A percentile compares a stretch with the other conserved stretches of the same genome.
These are phyloP conservation scores for Pilatotrama ljubarskyi DNA, from an alignment of 768 basidiomycete species.

Conservation along the genomic window DNA sequence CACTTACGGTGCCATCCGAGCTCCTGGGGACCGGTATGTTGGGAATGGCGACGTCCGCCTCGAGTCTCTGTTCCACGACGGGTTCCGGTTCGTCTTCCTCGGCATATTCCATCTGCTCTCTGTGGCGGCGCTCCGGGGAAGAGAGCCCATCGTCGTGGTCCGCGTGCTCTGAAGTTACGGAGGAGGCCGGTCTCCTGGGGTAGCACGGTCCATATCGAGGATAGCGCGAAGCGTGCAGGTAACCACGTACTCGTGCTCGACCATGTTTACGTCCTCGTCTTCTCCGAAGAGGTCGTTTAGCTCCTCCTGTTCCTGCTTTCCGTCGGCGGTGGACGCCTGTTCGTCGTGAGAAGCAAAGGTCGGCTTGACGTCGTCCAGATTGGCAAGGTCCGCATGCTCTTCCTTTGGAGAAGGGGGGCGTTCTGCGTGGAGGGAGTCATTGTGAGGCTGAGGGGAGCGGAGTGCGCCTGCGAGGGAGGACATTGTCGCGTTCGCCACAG, in stretches of 20 bases:
- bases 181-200: slow-evolving; percentile 27
- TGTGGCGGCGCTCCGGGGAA: slow-evolving; percentile 52
- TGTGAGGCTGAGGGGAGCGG: slow-evolving; percentile 7
- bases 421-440: not conserved
- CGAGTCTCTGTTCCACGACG: slow-evolving; percentile 52
- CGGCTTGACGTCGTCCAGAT: not conserved
- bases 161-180: slow-evolving; percentile 33
- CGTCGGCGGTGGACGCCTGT: slow-evolving; percentile 20
- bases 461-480: slow-evolving; percentile 30
- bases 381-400: not conserved
- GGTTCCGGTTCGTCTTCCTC: slow-evolving; percentile 68
- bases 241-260: slow-evolving; percentile 49
- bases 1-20: slow-evolving; percentile 77
- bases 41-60: slow-evolving; percentile 79
- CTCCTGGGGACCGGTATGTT: slow-evolving; percentile 81
- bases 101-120: slow-evolving; percentile 75
- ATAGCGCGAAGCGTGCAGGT: not conserved
- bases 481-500: slow-evolving; percentile 1
- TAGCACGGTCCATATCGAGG: not conserved
- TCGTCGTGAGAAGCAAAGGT: slow-evolving; percentile 8
- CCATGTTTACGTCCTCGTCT: slow-evolving; percentile 49
- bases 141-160: slow-evolving; percentile 62
- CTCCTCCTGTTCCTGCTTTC: slow-evolving; percentile 50
- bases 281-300: slow-evolving; percentile 84
- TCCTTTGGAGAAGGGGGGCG: slow-evolving; percentile 4